phyloP scores from a whole-genome alignment of 2,329 filamentous ascomycete genomes.

The Ophiostoma sp. region DNA sequence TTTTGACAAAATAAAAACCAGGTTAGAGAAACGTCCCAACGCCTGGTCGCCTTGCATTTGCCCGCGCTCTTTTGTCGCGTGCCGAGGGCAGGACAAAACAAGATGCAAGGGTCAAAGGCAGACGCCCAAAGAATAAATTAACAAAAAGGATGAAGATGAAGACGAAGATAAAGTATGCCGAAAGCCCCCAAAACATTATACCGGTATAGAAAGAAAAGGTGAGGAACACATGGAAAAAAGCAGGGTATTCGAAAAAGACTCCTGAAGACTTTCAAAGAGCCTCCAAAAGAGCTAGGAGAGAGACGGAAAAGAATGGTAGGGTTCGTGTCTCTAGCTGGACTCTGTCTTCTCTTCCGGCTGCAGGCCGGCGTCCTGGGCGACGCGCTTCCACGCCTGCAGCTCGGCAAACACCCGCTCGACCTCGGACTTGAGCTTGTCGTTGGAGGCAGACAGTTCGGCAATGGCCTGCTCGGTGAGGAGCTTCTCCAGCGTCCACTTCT shows the following conservation, averaged over 20 bases:
- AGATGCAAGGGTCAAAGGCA: not conserved
- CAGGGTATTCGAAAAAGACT: not conserved
- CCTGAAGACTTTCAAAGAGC: not conserved
- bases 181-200: not conserved
- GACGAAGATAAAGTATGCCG: slow-evolving; percentile 8
- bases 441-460: slow-evolving; percentile 77
- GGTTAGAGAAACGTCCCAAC: not conserved
- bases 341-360: slow-evolving; percentile 40
- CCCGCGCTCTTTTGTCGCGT: not conserved
- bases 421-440: slow-evolving; percentile 79
- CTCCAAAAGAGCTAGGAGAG: not conserved
- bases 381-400: slow-evolving; percentile 71
- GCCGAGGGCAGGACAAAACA: not conserved
- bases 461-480: slow-evolving; percentile 84
- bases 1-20: not conserved
- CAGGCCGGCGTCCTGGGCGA: slow-evolving; percentile 56
- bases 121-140: not conserved
- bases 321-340: slow-evolving; percentile 22
- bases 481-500: slow-evolving; percentile 91
- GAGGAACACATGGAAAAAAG: slow-evolving; percentile 13
- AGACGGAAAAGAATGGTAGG: not conserved
- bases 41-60: not conserved
- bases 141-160: not conserved
- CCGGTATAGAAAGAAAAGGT: slow-evolving; percentile 1
- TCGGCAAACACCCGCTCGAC: slow-evolving; percentile 73